Conservation (phyloP, 2,329 filamentous ascomycete species). For the Aspergillus quadrilineatus region DNA sequence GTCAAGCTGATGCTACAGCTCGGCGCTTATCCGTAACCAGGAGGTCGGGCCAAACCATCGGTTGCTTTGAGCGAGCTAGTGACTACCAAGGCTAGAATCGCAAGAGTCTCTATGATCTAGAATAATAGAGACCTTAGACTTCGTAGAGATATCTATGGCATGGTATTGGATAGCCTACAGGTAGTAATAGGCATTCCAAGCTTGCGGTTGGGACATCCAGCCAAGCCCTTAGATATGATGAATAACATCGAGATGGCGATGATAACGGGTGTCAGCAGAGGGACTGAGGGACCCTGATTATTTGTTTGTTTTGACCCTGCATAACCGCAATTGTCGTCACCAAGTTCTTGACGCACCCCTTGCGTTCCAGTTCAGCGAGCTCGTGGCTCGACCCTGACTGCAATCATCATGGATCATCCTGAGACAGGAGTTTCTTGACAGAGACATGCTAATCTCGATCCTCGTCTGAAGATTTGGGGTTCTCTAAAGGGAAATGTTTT, state of each 20-base stretch:
- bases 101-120: background rate
- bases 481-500: slow-evolving; percentile 1
- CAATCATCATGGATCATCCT: background rate
- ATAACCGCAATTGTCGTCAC: slow-evolving; percentile 17
- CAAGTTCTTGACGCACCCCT: slow-evolving; percentile 17
- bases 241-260: background rate
- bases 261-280: background rate
- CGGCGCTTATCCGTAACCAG: background rate
- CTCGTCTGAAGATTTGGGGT: background rate
- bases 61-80: background rate
- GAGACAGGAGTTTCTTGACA: background rate
- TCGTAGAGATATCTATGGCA: background rate
- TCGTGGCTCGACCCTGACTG: slow-evolving; percentile 22
- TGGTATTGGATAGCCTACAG: background rate
- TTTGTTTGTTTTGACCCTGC: slow-evolving; percentile 22
- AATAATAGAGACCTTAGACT: background rate
- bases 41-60: background rate
- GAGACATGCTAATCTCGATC: background rate
- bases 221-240: background rate
- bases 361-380: slow-evolving; percentile 21
- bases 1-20: background rate
- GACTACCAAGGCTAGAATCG: background rate
- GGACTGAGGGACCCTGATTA: background rate
- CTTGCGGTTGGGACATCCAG: background rate
- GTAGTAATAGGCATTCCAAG: background rate